phyloP scores from a whole-genome alignment of 2,329 filamentous ascomycete species.

The Cladorrhinum sp. region DNA sequence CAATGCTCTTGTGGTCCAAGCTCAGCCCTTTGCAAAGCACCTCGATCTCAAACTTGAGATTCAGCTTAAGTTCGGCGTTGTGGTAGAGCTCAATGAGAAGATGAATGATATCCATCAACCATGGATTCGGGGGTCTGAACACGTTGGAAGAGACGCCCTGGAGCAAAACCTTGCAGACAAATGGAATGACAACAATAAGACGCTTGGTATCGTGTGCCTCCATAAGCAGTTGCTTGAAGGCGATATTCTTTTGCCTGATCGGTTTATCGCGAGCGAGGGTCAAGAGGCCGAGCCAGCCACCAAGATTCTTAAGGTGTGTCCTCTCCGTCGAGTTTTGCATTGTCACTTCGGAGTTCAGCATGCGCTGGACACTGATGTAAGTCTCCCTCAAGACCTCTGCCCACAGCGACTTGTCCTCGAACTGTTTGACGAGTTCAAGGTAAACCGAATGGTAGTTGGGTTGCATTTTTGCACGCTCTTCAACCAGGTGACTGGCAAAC shows the following conservation, averaged over 20 bases:
- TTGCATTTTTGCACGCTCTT: slow-evolving; percentile 94
- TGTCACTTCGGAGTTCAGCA: slow-evolving; percentile 87
- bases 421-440: slow-evolving; percentile 79
- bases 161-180: slow-evolving; percentile 91
- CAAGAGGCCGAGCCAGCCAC: slow-evolving; percentile 86
- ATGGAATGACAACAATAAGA: slow-evolving; percentile 88
- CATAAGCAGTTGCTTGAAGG: slow-evolving; percentile 91
- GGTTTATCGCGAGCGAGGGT: slow-evolving; percentile 93
- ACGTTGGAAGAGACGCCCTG: slow-evolving; percentile 83
- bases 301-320: slow-evolving; percentile 87
- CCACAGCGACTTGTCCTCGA: slow-evolving; percentile 77
- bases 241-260: slow-evolving; percentile 94
- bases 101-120: slow-evolving; percentile 94
- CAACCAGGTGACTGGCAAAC: slow-evolving; percentile 94
- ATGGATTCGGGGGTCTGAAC: slow-evolving; percentile 93
- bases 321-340: slow-evolving; percentile 82
- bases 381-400: slow-evolving; percentile 90
- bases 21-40: slow-evolving; percentile 90
- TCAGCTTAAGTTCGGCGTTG: slow-evolving; percentile 88
- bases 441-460: slow-evolving; percentile 96
- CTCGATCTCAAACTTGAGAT: slow-evolving; percentile 98
- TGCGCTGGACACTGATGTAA: slow-evolving; percentile 77
- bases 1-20: slow-evolving; percentile 88
- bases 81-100: slow-evolving; percentile 92
- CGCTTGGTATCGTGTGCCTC: slow-evolving; percentile 93